Percentiles rank a stretch among this genome's conserved stretches.
These are phyloP conservation scores for Bassia scoparia DNA, from an alignment of 148 eudicot species.

Conservation along the genomic window DNA sequence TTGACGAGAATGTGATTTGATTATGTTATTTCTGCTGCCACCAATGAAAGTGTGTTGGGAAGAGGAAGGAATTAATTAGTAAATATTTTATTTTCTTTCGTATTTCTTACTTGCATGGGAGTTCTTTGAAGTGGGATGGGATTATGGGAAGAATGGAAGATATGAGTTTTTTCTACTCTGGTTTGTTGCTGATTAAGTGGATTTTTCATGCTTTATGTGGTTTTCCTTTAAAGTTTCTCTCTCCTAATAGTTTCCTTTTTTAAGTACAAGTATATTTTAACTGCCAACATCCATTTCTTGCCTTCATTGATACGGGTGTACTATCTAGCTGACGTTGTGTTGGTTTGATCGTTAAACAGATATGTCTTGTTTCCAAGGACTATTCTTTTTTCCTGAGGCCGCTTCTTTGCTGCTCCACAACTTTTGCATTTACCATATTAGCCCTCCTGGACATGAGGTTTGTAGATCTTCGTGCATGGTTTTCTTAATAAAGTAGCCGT, in stretches of 20 bases:
- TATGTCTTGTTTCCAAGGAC: conserved; percentile 66
- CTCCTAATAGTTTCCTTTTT: background rate
- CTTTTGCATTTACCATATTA: conserved; percentile 62
- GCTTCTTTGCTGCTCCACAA: conserved; percentile 64
- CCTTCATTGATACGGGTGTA: background rate
- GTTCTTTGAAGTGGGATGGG: background rate
- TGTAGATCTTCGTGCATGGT: conserved; percentile 32
- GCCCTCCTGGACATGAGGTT: conserved; percentile 76
- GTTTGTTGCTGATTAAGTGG: background rate
- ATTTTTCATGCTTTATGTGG: background rate
- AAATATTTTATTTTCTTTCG: too few species aligned
- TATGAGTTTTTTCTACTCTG: background rate
- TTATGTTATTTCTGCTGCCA: background rate
- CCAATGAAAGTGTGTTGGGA: background rate
- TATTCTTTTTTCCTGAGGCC: conserved; percentile 61
- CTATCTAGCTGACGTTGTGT: background rate
- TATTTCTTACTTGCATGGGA: background rate
- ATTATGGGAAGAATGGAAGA: too few species aligned
- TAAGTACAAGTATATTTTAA: background rate
- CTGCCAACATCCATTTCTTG: background rate
- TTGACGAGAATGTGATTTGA: background rate
- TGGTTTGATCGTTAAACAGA: conserved; percentile 31
- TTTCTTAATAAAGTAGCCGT: background rate
- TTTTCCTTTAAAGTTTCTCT: background rate
- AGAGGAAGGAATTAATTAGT: background rate